Evolutionary conservation across 345 rosid species (phyloP).

Genomic region (Melastoma malabathricum): DNA sequence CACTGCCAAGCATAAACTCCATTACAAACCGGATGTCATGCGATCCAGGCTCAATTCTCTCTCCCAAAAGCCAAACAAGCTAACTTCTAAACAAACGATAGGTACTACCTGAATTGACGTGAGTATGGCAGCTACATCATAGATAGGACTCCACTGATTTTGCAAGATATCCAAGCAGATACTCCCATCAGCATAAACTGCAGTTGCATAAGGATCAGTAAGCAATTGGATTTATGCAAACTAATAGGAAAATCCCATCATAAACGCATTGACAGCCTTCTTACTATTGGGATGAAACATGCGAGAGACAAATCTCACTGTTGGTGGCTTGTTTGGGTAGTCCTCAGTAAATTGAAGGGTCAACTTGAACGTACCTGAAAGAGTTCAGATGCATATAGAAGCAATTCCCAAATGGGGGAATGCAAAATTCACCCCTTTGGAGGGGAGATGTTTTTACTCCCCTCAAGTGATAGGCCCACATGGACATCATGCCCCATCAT

Average conservation of each 20-base stretch:
- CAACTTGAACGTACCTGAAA: slow-evolving; percentile 47
- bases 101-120: slow-evolving; percentile 76
- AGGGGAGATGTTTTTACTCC: too few relatives aligned
- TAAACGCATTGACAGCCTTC: slow-evolving; percentile 1
- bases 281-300: slow-evolving; percentile 53
- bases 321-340: slow-evolving; percentile 53
- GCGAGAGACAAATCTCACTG: slow-evolving; percentile 44
- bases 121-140: slow-evolving; percentile 95
- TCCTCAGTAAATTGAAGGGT: slow-evolving; percentile 43
- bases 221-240: too few relatives aligned
- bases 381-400: neutral
- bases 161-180: slow-evolving; percentile 90
- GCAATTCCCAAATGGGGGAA: neutral
- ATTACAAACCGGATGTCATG: neutral
- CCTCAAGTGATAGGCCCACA: too few relatives aligned
- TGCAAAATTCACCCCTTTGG: too few relatives aligned
- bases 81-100: neutral
- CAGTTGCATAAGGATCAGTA: neutral
- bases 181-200: slow-evolving; percentile 97
- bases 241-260: too few relatives aligned
- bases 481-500: too few relatives aligned
- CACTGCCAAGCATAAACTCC: neutral
- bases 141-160: slow-evolving; percentile 97
- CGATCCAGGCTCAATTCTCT: neutral
- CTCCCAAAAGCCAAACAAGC: too few relatives aligned